Conservation (phyloP, 2,329 filamentous ascomycete species). For the Stylonectria norvegica region DNA sequence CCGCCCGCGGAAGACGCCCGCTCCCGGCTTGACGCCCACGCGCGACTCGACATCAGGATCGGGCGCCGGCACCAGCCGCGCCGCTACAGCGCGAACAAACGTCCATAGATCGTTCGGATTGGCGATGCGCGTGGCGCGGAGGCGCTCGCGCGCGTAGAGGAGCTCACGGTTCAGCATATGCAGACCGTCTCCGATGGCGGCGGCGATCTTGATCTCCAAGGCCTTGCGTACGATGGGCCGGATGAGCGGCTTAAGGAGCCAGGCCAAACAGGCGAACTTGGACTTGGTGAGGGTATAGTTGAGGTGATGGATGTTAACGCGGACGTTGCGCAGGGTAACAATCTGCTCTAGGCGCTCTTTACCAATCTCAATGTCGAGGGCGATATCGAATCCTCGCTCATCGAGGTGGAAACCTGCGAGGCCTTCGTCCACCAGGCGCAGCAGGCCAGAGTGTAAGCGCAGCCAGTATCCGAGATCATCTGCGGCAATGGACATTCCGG, state of each 20-base stretch:
- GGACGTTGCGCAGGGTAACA: conserved; percentile 69
- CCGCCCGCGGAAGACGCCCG: conserved; percentile 70
- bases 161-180: conserved; percentile 79
- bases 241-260: conserved; percentile 80
- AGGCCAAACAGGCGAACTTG: conserved; percentile 73
- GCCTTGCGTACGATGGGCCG: conserved; percentile 76
- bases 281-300: conserved; percentile 72
- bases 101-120: conserved; percentile 74
- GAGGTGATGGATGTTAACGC: conserved; percentile 82
- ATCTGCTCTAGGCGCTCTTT: conserved; percentile 77
- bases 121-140: conserved; percentile 80
- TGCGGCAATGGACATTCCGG: conserved; percentile 78
- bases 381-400: conserved; percentile 80
- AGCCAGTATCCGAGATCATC: conserved; percentile 90
- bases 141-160: conserved; percentile 78
- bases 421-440: conserved; percentile 76
- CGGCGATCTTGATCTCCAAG: conserved; percentile 74
- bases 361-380: conserved; percentile 79
- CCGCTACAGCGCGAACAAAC: conserved; percentile 78
- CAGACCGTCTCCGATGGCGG: conserved; percentile 65
- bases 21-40: conserved; percentile 61
- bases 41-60: conserved; percentile 75
- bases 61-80: conserved; percentile 66
- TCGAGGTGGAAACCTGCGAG: conserved; percentile 84
- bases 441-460: conserved; percentile 69